Conservation (phyloP, 1,284 basidiomycete genomes). For the Leccinum glutinopallens region DNA sequence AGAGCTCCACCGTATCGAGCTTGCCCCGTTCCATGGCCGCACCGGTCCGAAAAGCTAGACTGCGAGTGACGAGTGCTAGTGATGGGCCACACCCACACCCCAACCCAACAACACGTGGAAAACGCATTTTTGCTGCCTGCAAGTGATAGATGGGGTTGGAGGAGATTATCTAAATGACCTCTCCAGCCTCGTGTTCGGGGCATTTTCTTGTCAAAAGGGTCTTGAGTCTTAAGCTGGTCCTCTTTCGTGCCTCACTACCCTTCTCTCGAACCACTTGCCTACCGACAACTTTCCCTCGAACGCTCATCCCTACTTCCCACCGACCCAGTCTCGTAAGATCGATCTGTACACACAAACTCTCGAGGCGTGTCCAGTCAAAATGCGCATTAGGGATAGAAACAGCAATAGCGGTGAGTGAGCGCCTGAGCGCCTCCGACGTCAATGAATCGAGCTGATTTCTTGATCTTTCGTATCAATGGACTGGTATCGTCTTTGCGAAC, state of each 20-base stretch:
- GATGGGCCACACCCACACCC: constrained; percentile 10
- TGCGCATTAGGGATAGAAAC: constrained; percentile 25
- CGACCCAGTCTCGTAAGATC: constrained; percentile 2
- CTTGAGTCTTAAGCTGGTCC: constrained; percentile 4
- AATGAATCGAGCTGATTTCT: constrained; percentile 18
- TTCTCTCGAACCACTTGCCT: constrained; percentile 5
- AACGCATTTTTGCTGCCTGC: constrained; percentile 24
- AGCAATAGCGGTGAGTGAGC: constrained; percentile 30
- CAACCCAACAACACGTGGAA: constrained; percentile 26
- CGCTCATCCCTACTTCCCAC: not conserved
- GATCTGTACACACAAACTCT: not conserved
- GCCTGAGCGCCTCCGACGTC: not conserved
- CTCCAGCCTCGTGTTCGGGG: constrained; percentile 26
- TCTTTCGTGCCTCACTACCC: not conserved
- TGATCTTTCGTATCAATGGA: constrained; percentile 23
- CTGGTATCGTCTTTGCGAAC: not conserved
- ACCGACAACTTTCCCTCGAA: not conserved
- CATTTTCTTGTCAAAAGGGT: constrained; percentile 22
- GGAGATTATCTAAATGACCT: constrained; percentile 31
- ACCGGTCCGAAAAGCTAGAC: constrained; percentile 10
- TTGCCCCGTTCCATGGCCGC: constrained; percentile 19
- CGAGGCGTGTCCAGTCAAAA: constrained; percentile 6
- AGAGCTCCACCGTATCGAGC: not conserved
- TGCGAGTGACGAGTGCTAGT: not conserved
- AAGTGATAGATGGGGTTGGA: constrained; percentile 20